These are phyloP conservation scores for Raddia guianensis DNA, from an alignment of 176 grass and related monocot species.

Conservation along the genomic window DNA sequence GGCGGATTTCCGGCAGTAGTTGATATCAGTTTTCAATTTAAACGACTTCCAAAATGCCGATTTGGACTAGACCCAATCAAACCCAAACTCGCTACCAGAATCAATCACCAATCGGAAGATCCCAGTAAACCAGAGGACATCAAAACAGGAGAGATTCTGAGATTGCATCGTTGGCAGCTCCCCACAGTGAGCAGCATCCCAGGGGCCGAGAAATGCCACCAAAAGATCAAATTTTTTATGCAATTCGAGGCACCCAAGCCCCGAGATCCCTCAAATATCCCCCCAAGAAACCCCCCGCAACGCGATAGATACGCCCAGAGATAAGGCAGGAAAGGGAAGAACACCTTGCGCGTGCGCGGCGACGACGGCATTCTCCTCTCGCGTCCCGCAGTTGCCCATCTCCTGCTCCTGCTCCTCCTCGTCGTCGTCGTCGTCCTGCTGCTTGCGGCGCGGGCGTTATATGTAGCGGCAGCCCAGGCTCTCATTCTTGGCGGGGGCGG, in stretches of 20 bases:
- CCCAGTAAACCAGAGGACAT: background rate
- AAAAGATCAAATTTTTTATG: slow-evolving; percentile 32
- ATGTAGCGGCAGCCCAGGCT: background rate
- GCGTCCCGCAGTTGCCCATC: slow-evolving; percentile 96
- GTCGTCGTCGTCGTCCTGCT: background rate
- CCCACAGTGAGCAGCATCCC: background rate
- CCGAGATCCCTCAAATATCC: slow-evolving; percentile 34
- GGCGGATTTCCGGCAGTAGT: background rate
- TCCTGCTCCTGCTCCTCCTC: slow-evolving; percentile 4
- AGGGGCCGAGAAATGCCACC: background rate
- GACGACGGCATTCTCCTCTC: slow-evolving; percentile 98
- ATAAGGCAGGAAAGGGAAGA: background rate
- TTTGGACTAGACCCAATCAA: background rate
- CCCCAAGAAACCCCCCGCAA: background rate
- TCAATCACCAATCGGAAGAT: background rate
- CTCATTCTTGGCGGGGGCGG: slow-evolving; percentile 25
- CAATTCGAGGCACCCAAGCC: slow-evolving; percentile 18
- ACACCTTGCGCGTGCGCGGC: slow-evolving; percentile 84
- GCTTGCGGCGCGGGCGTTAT: background rate
- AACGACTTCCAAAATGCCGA: background rate
- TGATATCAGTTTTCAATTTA: slow-evolving; percentile 11
- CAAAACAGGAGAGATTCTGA: background rate
- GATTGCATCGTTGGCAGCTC: background rate
- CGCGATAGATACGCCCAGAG: background rate
- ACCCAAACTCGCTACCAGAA: slow-evolving; percentile 5